Percentiles rank a stretch among this genome's conserved stretches.
These are phyloP conservation scores for Davidsoniella neocaledoniae DNA, from an alignment of 2,329 filamentous ascomycete species.

Conservation along the genomic window DNA sequence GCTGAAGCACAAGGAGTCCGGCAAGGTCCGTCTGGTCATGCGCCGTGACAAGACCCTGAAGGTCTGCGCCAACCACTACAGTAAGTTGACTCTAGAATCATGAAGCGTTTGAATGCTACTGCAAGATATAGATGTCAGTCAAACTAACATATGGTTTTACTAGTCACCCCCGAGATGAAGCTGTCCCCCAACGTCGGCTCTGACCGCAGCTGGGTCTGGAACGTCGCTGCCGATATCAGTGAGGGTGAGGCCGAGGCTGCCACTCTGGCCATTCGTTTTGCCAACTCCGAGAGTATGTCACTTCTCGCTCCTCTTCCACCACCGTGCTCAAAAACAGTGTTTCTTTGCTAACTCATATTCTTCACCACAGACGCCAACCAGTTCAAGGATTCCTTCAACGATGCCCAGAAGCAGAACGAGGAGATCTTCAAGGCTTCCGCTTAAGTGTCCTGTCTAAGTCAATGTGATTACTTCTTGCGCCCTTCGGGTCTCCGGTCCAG, in stretches of 20 bases:
- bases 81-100: constrained; percentile 35
- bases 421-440: constrained; percentile 49
- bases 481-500: background rate
- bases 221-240: constrained; percentile 89
- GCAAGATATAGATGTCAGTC: background rate
- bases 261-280: constrained; percentile 92
- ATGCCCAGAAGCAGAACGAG: constrained; percentile 94
- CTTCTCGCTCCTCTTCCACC: background rate
- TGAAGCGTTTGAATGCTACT: background rate
- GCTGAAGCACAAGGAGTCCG: constrained; percentile 97
- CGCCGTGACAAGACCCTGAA: constrained; percentile 98
- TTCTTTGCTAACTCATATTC: constrained; percentile 16
- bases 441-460: constrained; percentile 5
- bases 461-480: background rate
- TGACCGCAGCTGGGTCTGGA: constrained; percentile 99
- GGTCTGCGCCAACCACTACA: constrained; percentile 99
- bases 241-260: constrained; percentile 94
- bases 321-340: constrained; percentile 6
- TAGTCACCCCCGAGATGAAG: constrained; percentile 97
- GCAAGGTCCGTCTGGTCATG: constrained; percentile 96
- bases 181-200: constrained; percentile 94
- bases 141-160: background rate
- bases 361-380: constrained; percentile 61
- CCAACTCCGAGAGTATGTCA: constrained; percentile 83
- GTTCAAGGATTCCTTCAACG: constrained; percentile 96